Percentiles rank a stretch among this genome's conserved stretches.
phyloP scores from a whole-genome alignment of 75 land plant genomes.

The Cupressus sempervirens region DNA sequence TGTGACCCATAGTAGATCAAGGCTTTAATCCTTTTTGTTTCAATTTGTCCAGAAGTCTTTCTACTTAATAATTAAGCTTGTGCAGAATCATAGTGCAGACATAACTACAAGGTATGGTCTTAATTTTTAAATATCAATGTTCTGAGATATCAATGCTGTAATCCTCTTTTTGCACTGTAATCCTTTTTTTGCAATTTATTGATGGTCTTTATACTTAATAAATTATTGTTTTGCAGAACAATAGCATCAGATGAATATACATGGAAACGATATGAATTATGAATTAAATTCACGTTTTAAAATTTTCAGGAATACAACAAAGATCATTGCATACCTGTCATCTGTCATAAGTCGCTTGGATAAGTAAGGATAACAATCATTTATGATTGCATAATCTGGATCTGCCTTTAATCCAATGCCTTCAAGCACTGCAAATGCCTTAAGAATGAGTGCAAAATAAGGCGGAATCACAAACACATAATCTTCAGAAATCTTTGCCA shows the following conservation, averaged over 20 bases:
- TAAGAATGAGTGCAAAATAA: conserved; percentile 49
- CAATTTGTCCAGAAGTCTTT: too few species aligned
- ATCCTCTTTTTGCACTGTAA: too few species aligned
- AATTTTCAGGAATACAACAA: not conserved
- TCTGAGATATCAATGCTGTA: too few species aligned
- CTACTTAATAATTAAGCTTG: not conserved
- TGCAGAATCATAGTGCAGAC: not conserved
- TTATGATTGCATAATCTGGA: conserved; percentile 46
- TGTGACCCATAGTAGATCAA: not conserved
- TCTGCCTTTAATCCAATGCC: conserved; percentile 54
- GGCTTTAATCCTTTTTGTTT: too few species aligned
- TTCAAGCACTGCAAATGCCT: conserved; percentile 46
- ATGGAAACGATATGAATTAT: not conserved
- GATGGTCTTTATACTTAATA: too few species aligned
- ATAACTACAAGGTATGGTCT: too few species aligned
- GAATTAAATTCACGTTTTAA: too few species aligned
- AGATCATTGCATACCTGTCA: conserved; percentile 40
- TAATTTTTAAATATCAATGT: too few species aligned
- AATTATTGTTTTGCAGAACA: not conserved
- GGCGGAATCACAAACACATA: conserved; percentile 50
- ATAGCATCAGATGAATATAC: not conserved
- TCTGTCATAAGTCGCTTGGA: conserved; percentile 50
- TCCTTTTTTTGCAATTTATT: too few species aligned
- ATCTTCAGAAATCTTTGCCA: conserved; percentile 40
- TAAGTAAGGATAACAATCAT: conserved; percentile 51